Evolutionary conservation across 1,284 basidiomycete genomes (phyloP).

Genomic region (Tilletia indica): DNA sequence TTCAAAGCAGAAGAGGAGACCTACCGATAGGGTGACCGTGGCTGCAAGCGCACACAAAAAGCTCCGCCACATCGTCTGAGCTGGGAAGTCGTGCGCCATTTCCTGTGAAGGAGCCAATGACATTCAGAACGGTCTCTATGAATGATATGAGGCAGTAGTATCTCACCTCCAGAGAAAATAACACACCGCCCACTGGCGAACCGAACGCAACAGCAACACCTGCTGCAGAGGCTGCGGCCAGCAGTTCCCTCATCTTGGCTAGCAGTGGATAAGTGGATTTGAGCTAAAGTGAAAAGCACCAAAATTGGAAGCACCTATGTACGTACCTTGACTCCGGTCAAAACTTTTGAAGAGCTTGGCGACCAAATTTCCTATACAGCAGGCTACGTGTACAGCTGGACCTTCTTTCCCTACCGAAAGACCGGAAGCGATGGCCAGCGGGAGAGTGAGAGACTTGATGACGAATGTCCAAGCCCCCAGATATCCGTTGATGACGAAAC

Average conservation of each 20-base stretch:
- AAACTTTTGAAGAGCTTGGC: conserved; percentile 69
- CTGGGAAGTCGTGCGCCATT: conserved; percentile 92
- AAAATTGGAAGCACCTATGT: conserved; percentile 53
- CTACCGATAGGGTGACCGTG: conserved; percentile 45
- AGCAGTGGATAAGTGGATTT: background rate
- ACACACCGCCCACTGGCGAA: conserved; percentile 63
- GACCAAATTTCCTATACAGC: conserved; percentile 90
- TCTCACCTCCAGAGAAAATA: conserved; percentile 57
- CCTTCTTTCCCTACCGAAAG: conserved; percentile 70
- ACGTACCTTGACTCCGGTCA: conserved; percentile 74
- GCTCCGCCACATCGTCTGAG: conserved; percentile 65
- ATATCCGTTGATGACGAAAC: conserved; percentile 93
- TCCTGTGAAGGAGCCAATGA: background rate
- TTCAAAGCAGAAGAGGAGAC: background rate
- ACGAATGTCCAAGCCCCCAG: conserved; percentile 58
- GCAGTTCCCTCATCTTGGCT: conserved; percentile 42
- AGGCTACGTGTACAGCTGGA: conserved; percentile 92
- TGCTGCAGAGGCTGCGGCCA: conserved; percentile 58
- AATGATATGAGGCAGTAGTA: conserved; percentile 55
- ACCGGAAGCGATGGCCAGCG: conserved; percentile 24
- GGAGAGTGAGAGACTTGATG: conserved; percentile 15
- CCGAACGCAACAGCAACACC: conserved; percentile 67
- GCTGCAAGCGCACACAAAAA: conserved; percentile 53
- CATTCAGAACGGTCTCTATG: conserved; percentile 24
- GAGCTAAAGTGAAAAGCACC: conserved; percentile 41